Base-by-base conservation (phyloP, 2,329 filamentous ascomycete species). In the Fusarium solani-melongenae region DNA sequence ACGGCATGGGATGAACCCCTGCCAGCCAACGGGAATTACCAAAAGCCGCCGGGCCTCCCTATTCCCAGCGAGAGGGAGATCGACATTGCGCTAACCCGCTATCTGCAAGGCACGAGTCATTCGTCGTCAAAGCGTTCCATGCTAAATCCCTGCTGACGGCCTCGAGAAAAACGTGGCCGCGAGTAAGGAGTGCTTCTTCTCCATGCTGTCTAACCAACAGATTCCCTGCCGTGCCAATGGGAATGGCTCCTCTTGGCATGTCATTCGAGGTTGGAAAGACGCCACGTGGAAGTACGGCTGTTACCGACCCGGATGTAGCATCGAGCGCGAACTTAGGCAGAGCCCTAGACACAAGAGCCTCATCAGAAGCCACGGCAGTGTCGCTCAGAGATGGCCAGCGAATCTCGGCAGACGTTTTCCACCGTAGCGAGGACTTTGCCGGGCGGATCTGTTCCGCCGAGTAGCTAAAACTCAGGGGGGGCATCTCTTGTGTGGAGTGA, bases 21-120 rank as follows among this genome's bases (percentile, higher is more conserved):
- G 57, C 22, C 4, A 3, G 57, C 22, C 5, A 6, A 33, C 62
- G 51, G 66, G 62, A 53, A 41, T 44, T 57, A 31, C 31, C 49
- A 55, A 9, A n/a, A 41, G 34, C n/a, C 20, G 44, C 20, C 44
- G 10, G 24, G 14, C 29, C 29, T 31, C 29, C 29, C 29, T 10
- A 31, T 22, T 44, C 46, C 46, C 46, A 51, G 46, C 46, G 58
- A 68, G 39, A 51, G 27, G 56, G 20, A 44, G 53, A 67, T 63
- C 58, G 55, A 31, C 36, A 24, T 14, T 20, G 24, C 41, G 33
- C 67, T 53, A 58, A 27, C 38, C 44, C 60, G 7, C 36, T 17
- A 29, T 39, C 33, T 51, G 59, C 44, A n/a, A 62, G 60, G 60
- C 22, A 53, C 60, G 60, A 62, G 60, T 62, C 60, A 62, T 24